Percentiles rank a stretch among this genome's conserved stretches.
Evolutionary conservation across 2,329 filamentous ascomycete species (phyloP).

Genomic region (Neonectria coccinea): DNA sequence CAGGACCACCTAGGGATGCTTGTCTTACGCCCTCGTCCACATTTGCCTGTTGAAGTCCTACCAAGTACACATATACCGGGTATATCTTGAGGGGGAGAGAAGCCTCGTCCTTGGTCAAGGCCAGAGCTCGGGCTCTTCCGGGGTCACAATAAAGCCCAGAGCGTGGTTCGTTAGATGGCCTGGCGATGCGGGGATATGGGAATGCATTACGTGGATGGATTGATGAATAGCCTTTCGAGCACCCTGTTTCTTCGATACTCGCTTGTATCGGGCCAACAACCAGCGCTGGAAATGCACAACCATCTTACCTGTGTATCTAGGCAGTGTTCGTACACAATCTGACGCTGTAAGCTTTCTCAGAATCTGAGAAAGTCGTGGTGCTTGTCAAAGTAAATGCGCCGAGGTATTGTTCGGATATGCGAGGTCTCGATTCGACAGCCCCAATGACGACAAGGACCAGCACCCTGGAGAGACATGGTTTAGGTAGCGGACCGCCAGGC

Average conservation of each 20-base stretch:
- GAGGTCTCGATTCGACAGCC: slow-evolving; percentile 15
- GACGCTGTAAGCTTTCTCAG: neutral
- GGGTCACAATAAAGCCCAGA: slow-evolving; percentile 14
- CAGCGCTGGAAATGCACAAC: neutral
- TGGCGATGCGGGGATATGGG: slow-evolving; percentile 15
- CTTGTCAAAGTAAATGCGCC: slow-evolving; percentile 14
- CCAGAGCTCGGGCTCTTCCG: slow-evolving; percentile 10
- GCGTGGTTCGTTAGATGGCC: slow-evolving; percentile 17
- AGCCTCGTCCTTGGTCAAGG: slow-evolving; percentile 4
- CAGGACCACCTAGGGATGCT: slow-evolving; percentile 17
- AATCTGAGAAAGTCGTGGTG: slow-evolving; percentile 2
- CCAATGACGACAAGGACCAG: slow-evolving; percentile 27
- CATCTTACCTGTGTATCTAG: neutral
- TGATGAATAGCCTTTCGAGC: neutral
- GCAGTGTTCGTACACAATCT: neutral
- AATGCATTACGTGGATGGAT: slow-evolving; percentile 7
- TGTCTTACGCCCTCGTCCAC: slow-evolving; percentile 22
- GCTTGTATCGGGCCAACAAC: neutral
- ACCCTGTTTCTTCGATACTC: neutral
- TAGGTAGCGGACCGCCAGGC: slow-evolving; percentile 16
- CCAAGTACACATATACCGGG: neutral
- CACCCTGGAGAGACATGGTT: slow-evolving; percentile 18
- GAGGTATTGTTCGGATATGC: slow-evolving; percentile 10
- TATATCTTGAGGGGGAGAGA: slow-evolving; percentile 4
- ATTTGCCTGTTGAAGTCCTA: slow-evolving; percentile 14